Evolutionary conservation across 192 early-diverging fungal species (phyloP).

Genomic region (Coemansia sp.): DNA sequence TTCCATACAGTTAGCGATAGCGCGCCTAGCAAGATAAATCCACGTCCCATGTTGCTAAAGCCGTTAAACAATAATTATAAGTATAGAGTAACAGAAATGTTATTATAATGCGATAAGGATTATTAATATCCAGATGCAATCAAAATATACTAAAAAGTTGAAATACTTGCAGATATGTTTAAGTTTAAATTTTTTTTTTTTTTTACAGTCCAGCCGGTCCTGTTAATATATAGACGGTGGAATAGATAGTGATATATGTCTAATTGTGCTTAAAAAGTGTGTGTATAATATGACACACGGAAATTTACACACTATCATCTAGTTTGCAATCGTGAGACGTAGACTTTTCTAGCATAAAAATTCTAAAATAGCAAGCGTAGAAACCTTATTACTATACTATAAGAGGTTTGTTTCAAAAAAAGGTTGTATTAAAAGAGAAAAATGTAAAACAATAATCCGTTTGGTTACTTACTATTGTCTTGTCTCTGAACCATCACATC

Average conservation of each 20-base stretch:
- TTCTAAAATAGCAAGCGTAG: background rate
- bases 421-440: background rate
- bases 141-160: background rate
- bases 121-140: background rate
- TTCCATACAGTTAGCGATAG: constrained; percentile 22
- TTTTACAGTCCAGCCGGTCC: background rate
- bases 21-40: constrained; percentile 22
- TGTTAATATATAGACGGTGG: background rate
- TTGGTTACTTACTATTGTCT: background rate
- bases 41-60: constrained; percentile 17
- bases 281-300: background rate
- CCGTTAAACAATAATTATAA: background rate
- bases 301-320: background rate
- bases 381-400: background rate
- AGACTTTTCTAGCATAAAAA: background rate
- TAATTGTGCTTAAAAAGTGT: background rate
- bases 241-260: no score
- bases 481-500: background rate
- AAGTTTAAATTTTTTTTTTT: background rate
- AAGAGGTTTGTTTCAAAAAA: background rate
- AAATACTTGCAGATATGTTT: background rate
- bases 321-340: background rate
- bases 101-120: background rate
- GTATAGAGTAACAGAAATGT: background rate
- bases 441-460: background rate